These are phyloP conservation scores for Paramecium biaurelia DNA, from an alignment of 73 alveolate genomes.

Conservation along the genomic window DNA sequence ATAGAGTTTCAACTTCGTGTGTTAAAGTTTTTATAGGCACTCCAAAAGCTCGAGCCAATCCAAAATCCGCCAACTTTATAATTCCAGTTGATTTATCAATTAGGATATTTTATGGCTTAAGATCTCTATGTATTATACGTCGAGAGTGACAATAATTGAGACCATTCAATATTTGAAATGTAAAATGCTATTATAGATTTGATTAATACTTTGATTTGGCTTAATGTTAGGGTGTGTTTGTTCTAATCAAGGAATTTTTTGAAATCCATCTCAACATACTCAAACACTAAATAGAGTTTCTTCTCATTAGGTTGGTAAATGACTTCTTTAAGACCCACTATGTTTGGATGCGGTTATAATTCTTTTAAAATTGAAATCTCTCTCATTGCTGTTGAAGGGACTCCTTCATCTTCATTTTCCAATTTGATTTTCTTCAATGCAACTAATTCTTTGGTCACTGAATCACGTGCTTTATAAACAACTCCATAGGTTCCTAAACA, in stretches of 20 bases:
- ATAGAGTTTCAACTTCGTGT: conserved; percentile 94
- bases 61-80: conserved; percentile 92
- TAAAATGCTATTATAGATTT: conserved; percentile 62
- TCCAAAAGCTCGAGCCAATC: conserved; percentile 95
- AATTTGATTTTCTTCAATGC: conserved; percentile 91
- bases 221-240: conserved; percentile 51
- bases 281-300: conserved; percentile 78
- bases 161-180: conserved; percentile 80
- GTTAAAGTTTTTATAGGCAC: conserved; percentile 88
- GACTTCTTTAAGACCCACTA: conserved; percentile 79
- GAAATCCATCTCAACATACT: conserved; percentile 81
- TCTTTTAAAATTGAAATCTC: conserved; percentile 86
- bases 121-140: conserved; percentile 86
- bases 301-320: conserved; percentile 67
- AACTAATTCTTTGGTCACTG: conserved; percentile 72
- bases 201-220: conserved; percentile 49
- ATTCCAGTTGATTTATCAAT: conserved; percentile 75
- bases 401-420: conserved; percentile 91
- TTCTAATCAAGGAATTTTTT: conserved; percentile 70
- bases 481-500: conserved; percentile 90
- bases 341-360: conserved; percentile 83
- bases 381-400: conserved; percentile 92
- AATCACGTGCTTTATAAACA: conserved; percentile 87
- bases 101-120: conserved; percentile 87
- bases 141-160: conserved; percentile 82